Base-by-base conservation (phyloP, 2,329 filamentous ascomycete species). In the Emergomyces orientalis region DNA sequence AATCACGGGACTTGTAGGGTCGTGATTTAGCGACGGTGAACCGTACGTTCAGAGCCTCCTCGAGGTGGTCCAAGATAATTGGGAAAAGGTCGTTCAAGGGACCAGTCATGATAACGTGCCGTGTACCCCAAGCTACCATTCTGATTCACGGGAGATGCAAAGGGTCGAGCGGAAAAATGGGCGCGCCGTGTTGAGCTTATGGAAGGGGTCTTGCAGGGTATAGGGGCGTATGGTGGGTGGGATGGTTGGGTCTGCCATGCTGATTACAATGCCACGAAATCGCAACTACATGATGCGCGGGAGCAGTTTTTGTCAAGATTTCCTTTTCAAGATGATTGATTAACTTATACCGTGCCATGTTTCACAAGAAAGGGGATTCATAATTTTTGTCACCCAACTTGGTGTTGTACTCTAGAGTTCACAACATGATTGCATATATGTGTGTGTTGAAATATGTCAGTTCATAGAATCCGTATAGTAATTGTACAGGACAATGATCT, bases 171-270 rank as follows among this genome's bases (percentile, higher is more conserved):
- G 25, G 58, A 34, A 47, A 47, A 45, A 30, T 60, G 58, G 41
- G 19, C 32, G 19, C 30, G 47, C 2, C 37, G 41, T 6, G 58
- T 60, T 49, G 58, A 60, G 5, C 58, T 49, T 30, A 60, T 60
- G 58, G 58, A 51, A 14, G 27, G 49, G 30, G 27, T 47, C 25
- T n/a, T 60, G 27, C 11, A 30, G 17, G 58, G 47, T 22, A 30
- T 60, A 4, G 58, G 58, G 30, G 58, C 30, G 17, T 60, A 32
- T 51, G 45, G 45, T 45, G 58, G 58, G 4, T 49, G 41, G 41
- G 45, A 60, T 51, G 58, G 58, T 7, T 51, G 39, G 45, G 32
- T n/a, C n/a, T n/a, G n/a, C n/a, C n/a, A n/a, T n/a, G n/a, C n/a
- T n/a, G n/a, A n/a, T n/a, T n/a, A n/a, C n/a, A n/a, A n/a, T n/a